Evolutionary conservation across 805 yeast species (phyloP), one percentile per base, ranked within the genome.

Genomic region (Candida railenensis): DNA sequence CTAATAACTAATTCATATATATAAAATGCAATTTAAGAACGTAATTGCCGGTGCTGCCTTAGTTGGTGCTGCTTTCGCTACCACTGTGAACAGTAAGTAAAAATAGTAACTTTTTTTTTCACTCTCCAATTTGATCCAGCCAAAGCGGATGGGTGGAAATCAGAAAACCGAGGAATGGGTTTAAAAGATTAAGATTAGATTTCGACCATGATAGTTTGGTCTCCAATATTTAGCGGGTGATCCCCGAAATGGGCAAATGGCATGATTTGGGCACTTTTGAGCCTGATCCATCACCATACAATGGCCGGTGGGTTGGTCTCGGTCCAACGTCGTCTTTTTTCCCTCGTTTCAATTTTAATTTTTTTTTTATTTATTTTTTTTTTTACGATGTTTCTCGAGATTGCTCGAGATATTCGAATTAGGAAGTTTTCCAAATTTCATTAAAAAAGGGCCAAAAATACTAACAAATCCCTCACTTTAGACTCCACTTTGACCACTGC

Each of bases 21-120:
- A 25, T 15, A 53, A 50, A 50, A 81, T 82, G 86, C 85, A 79
- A 73, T 69, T 79, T 70, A 80, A 74, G 68, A 67, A 78, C 51
- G 58, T 77, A 60, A 59, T 78, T 53, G 68, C 75, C 51, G 59
- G 73, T 53, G 72, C 77, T 55, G 76, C 83, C 57, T 52, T 79
- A 42, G 74, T 78, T 54, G 78, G 79, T 50, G 55, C 76, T 49
- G 82, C 63, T 22, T 44, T 56, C 37, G 66, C 58, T 55, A 65
- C 63, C 37, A 57, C 61, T 49, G 60, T 66, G 58, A 63, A 44
- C 43, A 44, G 45, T 42, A 42, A 20, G 45, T 42, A 42, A 18
- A 14, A 21, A 8, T 21, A 19, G 19, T n/a, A 8, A 7, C 19
- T 8, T 5, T 5, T 34, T 34, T 34, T 34, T 34, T 34, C 33